Conservation (phyloP, 2,329 filamentous ascomycete species). For the Esteya vermicola region DNA sequence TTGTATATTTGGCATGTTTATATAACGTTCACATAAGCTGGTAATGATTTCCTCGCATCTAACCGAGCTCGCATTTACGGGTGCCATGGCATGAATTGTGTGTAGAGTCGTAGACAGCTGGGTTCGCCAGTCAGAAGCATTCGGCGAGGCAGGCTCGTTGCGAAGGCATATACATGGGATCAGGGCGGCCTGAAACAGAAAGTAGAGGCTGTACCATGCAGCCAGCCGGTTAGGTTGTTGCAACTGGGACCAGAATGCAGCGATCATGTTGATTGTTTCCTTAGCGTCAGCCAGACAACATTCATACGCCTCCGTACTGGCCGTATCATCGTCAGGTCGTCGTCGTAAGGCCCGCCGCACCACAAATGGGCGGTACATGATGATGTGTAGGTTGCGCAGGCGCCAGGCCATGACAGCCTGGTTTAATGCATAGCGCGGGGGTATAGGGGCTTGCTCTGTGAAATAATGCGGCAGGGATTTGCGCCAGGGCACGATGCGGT, state of each 20-base stretch:
- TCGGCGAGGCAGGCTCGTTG: slow-evolving; percentile 22
- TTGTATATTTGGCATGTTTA: slow-evolving; percentile 15
- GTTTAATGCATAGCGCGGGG: slow-evolving; percentile 21
- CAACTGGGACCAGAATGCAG: slow-evolving; percentile 21
- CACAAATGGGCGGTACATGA: slow-evolving; percentile 32
- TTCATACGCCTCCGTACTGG: slow-evolving; percentile 15
- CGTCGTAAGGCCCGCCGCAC: slow-evolving; percentile 21
- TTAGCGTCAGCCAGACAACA: slow-evolving; percentile 27
- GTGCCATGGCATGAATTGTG: slow-evolving; percentile 21
- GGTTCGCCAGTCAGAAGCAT: slow-evolving; percentile 23
- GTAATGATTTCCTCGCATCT: slow-evolving; percentile 27
- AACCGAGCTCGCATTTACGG: slow-evolving; percentile 23
- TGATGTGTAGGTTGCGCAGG: slow-evolving; percentile 28
- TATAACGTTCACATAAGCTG: slow-evolving; percentile 24
- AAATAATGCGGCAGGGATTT: slow-evolving; percentile 22
- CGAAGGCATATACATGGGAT: slow-evolving; percentile 33
- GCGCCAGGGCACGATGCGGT: slow-evolving; percentile 23
- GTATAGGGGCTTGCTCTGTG: slow-evolving; percentile 16
- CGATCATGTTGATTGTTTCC: slow-evolving; percentile 23
- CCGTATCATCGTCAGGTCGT: background rate
- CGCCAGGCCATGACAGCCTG: slow-evolving; percentile 29
- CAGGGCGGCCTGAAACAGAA: slow-evolving; percentile 32
- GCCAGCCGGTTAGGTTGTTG: slow-evolving; percentile 23
- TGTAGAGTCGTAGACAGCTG: slow-evolving; percentile 24
- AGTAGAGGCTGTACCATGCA: slow-evolving; percentile 31